These are phyloP conservation scores for Verticillium albo-atrum DNA, from an alignment of 2,329 filamentous ascomycete genomes.

Conservation along the genomic window DNA sequence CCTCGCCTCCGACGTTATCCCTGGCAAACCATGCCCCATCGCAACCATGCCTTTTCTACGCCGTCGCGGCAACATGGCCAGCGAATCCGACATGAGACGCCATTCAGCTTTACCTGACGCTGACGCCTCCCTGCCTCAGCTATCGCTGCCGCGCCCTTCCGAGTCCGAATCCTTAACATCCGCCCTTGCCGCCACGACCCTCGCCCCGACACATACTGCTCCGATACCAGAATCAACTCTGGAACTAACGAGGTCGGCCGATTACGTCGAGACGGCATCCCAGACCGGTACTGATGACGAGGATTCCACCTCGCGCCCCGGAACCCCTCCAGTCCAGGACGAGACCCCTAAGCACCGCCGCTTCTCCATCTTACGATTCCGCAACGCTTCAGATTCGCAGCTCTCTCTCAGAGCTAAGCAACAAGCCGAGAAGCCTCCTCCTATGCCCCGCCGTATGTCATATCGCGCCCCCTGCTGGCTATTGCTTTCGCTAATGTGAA, in stretches of 20 bases:
- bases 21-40: slow-evolving; percentile 28
- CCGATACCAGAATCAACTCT: background rate
- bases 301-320: slow-evolving; percentile 29
- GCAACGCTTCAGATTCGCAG: slow-evolving; percentile 91
- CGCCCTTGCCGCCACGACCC: slow-evolving; percentile 13
- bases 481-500: slow-evolving; percentile 1
- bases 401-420: slow-evolving; percentile 71
- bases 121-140: slow-evolving; percentile 19
- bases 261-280: slow-evolving; percentile 3
- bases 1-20: slow-evolving; percentile 4
- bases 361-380: slow-evolving; percentile 73
- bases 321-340: slow-evolving; percentile 48
- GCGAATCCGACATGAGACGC: slow-evolving; percentile 55
- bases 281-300: slow-evolving; percentile 4
- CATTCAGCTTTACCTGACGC: slow-evolving; percentile 35
- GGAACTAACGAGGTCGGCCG: slow-evolving; percentile 3
- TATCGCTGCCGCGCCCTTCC: slow-evolving; percentile 10
- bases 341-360: slow-evolving; percentile 53
- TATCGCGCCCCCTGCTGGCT: slow-evolving; percentile 3
- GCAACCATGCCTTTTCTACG: slow-evolving; percentile 56
- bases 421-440: slow-evolving; percentile 54
- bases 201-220: background rate
- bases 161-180: slow-evolving; percentile 15
- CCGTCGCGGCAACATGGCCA: slow-evolving; percentile 55
- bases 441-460: slow-evolving; percentile 52